Conservation (phyloP, 331 rosid species). For the Saraca asoca region DNA sequence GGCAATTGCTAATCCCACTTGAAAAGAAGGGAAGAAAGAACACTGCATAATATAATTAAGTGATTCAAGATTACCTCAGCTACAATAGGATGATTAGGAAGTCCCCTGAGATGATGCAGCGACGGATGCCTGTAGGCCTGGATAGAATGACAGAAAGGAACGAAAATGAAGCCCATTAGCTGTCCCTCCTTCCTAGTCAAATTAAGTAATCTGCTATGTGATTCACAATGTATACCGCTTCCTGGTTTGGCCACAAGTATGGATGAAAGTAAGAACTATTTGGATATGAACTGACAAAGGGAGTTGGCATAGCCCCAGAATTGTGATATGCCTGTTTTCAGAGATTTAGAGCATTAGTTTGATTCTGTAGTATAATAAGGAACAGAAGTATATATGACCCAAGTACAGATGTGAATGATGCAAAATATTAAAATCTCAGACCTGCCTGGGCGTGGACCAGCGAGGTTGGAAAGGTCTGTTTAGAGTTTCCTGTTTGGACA, state of each 20-base stretch:
- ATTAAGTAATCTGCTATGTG: conserved; percentile 15
- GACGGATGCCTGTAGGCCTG: conserved; percentile 30
- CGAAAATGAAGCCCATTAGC: conserved; percentile 16
- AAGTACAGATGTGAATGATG: neutral
- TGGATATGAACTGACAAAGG: conserved; percentile 26
- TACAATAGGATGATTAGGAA: conserved; percentile 23
- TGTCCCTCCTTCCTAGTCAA: conserved; percentile 27
- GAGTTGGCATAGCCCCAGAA: conserved; percentile 26
- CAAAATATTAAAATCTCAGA: conserved; percentile 19
- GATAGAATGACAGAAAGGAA: conserved; percentile 15
- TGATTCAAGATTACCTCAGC: conserved; percentile 37
- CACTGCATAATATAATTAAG: neutral
- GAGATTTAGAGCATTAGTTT: conserved; percentile 12
- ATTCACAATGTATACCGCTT: conserved; percentile 27
- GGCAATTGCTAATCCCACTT: conserved; percentile 19
- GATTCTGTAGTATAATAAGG: neutral
- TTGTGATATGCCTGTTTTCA: conserved; percentile 37
- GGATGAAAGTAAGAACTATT: conserved; percentile 32
- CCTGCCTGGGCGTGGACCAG: conserved; percentile 44
- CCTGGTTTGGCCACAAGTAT: conserved; percentile 42
- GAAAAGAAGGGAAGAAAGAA: conserved; percentile 7
- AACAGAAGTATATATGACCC: neutral
- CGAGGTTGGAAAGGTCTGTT: conserved; percentile 19
- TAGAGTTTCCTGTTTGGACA: conserved; percentile 31
- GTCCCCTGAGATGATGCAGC: conserved; percentile 15